Base-by-base conservation (phyloP, 176 grass and related monocot genomes). In the Poa pratensis region DNA sequence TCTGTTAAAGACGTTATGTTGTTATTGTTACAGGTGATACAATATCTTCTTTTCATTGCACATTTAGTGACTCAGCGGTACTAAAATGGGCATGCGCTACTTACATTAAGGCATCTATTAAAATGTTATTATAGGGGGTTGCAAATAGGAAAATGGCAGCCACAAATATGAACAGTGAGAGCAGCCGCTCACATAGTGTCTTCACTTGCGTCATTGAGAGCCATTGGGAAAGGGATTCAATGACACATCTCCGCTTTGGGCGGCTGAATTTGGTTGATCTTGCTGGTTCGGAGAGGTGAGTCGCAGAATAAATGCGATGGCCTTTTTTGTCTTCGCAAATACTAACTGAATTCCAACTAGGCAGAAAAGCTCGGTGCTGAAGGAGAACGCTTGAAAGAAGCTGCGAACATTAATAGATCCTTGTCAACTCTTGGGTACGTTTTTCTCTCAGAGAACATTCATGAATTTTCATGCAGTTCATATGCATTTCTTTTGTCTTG, bases 331-430 rank as follows among this genome's bases (percentile, higher is more conserved):
- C 65, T 86, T 89, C 11, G 61, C 30, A 86, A 78, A 74, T 78
- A 84, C 14, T 88, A 70, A 81, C 58, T 92, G 78, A 86, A 81
- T 86, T 81, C 45, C 65, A 85, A 89, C 80, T 91, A 97, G 95
- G 90, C 92, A 97, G 89, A 97, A 94, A 91, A 95, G 90, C 83
- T 97, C 61, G 95, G 92, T 64, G 92, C 92, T 52, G 95, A 95
- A 87, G 95, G 95, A 85, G 95, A 97, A 75, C 92, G 95, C 18
- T 83, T 97, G 84, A 97, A 97, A 88, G 95, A 97, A 93, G 95
- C 95, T 76, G 90, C 95, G 82, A 97, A 93, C 73, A 97, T 97
- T 51, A 97, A 93, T 79, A 94, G 91, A 93, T 97, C 95, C 12
- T 82, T 97, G 63, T 97, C 95, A 80, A 97, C 95, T 61, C 90